Evolutionary conservation across 768 basidiomycete species (phyloP).

Genomic region (Leccinum arenicola): DNA sequence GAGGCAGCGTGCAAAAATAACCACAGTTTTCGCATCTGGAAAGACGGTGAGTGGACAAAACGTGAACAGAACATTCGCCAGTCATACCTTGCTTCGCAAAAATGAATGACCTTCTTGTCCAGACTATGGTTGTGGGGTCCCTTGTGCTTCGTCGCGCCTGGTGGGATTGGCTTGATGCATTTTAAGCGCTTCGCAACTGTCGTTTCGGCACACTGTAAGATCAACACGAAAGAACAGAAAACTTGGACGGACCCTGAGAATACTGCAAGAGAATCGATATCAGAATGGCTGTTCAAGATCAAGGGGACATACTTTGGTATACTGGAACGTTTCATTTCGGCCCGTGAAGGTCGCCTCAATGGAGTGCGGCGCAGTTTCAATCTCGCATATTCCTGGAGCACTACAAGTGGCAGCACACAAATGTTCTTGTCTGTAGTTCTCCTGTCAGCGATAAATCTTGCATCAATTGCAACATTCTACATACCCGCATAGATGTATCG

Average conservation of each 20-base stretch:
- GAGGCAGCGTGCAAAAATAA: slow-evolving; percentile 57
- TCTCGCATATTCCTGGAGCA: slow-evolving; percentile 38
- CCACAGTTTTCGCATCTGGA: slow-evolving; percentile 52
- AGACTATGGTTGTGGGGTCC: slow-evolving; percentile 50
- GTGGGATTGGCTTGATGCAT: too few species aligned
- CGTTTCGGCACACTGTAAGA: too few species aligned
- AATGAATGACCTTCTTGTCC: slow-evolving; percentile 47
- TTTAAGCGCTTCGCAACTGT: too few species aligned
- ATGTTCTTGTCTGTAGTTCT: slow-evolving; percentile 47
- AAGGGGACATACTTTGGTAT: slow-evolving; percentile 51
- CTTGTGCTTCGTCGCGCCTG: slow-evolving; percentile 29
- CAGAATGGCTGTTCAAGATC: background rate
- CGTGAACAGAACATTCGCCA: background rate
- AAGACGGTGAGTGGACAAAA: background rate
- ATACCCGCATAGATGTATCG: slow-evolving; percentile 58
- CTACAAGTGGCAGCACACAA: slow-evolving; percentile 38
- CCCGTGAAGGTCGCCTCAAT: slow-evolving; percentile 63
- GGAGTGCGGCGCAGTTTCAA: slow-evolving; percentile 55
- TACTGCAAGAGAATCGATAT: background rate
- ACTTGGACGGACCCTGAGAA: too few species aligned
- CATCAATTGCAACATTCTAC: background rate
- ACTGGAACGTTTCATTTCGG: slow-evolving; percentile 57
- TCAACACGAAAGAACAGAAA: too few species aligned
- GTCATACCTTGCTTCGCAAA: slow-evolving; percentile 47
- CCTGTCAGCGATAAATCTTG: background rate